These are phyloP conservation scores for Cylindrodendrum hubeiense DNA, from an alignment of 2,329 filamentous ascomycete species.

Conservation along the genomic window DNA sequence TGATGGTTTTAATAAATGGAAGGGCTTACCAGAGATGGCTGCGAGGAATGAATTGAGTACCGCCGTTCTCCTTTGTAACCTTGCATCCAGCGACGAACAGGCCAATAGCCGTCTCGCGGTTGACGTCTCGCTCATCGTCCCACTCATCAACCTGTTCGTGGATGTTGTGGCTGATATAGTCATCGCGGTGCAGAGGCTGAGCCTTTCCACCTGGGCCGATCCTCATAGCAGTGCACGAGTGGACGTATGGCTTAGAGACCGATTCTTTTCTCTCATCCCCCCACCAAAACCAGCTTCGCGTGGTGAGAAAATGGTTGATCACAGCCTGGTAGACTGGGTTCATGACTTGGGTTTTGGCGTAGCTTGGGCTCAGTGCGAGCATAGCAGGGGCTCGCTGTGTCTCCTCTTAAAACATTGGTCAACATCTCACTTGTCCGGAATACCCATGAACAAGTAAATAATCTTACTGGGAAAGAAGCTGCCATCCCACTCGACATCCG, in stretches of 20 bases:
- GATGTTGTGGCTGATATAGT: conserved; percentile 32
- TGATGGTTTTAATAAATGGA: background rate
- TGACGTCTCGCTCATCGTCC: conserved; percentile 17
- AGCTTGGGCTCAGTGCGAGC: conserved; percentile 29
- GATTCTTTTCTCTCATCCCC: conserved; percentile 29
- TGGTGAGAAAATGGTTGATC: conserved; percentile 33
- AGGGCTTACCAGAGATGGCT: conserved; percentile 27
- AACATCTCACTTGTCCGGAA: background rate
- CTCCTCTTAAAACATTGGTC: conserved; percentile 6
- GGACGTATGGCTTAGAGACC: conserved; percentile 31
- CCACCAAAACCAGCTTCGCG: conserved; percentile 33
- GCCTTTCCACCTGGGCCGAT: conserved; percentile 32
- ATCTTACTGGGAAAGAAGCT: conserved; percentile 17
- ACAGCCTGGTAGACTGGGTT: conserved; percentile 29
- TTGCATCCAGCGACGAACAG: conserved; percentile 17
- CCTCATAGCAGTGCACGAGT: conserved; percentile 29
- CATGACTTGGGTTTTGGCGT: conserved; percentile 30
- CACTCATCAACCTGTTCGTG: conserved; percentile 2
- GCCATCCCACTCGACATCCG: conserved; percentile 9
- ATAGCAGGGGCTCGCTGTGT: conserved; percentile 28
- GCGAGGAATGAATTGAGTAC: conserved; percentile 30
- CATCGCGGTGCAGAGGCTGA: conserved; percentile 34
- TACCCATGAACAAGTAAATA: background rate
- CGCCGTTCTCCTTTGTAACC: conserved; percentile 26
- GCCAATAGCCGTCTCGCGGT: conserved; percentile 18